phyloP scores from a whole-genome alignment of 1,139 yeast genomes.

The Protomyces lactucae-debilis region DNA sequence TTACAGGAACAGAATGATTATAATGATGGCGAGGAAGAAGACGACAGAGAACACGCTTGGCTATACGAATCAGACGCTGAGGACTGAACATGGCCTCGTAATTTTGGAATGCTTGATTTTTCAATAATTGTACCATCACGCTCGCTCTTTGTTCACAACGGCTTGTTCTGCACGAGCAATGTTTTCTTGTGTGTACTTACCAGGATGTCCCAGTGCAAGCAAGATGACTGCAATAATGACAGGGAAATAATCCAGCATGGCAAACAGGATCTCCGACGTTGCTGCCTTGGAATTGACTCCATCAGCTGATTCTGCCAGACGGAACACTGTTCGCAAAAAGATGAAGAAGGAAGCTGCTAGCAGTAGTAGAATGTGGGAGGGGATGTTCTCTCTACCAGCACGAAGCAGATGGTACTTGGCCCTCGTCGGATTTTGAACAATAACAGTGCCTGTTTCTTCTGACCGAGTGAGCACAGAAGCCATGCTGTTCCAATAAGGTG shows the following conservation, averaged over 20 bases:
- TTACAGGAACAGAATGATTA: background rate
- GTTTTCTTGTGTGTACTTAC: background rate
- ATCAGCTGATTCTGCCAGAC: background rate
- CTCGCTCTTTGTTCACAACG: background rate
- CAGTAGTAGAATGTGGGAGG: background rate
- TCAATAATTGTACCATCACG: background rate
- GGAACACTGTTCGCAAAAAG: slow-evolving; percentile 1
- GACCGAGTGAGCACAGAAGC: background rate
- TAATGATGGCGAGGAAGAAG: background rate
- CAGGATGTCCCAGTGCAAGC: slow-evolving; percentile 3
- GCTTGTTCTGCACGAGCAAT: background rate
- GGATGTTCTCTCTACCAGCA: background rate
- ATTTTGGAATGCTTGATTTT: no score
- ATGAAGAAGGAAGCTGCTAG: background rate
- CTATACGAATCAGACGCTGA: background rate
- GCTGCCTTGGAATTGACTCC: background rate
- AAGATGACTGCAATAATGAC: slow-evolving; percentile 2
- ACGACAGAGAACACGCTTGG: background rate
- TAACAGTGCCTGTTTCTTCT: background rate
- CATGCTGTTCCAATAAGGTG: background rate
- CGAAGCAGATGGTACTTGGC: background rate
- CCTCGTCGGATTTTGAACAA: background rate
- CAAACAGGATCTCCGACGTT: background rate
- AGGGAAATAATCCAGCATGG: slow-evolving; percentile 6
- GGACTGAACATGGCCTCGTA: background rate